Base-by-base conservation (phyloP, 2,329 filamentous ascomycete species). In the Beauveria medogensis region DNA sequence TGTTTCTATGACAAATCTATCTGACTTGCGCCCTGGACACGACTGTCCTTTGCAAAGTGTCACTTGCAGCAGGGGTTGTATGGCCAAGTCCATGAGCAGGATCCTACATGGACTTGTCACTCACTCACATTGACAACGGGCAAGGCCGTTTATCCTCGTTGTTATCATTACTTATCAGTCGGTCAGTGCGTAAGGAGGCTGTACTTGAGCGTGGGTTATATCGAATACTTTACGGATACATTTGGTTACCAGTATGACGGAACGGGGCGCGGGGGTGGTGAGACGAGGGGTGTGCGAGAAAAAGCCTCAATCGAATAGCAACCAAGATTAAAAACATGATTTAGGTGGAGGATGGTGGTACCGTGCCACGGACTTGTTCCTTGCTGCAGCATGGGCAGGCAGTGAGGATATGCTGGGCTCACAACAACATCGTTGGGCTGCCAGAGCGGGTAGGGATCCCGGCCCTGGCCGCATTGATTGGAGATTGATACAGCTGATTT, bases 231-330 rank as follows among this genome's bases (percentile, higher is more conserved):
- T 24, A 24, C 24, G 24, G n/a, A n/a, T 24, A 6, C n/a, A 7
- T 28, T 53, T 30, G 26, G 37, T 53, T 59, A 59, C 57, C 57
- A 59, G 57, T 47, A 59, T 53, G 57, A 59, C 57, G 57, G 57
- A 50, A 59, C 57, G 47, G 56, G 37, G 22, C 47, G 44, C 10
- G 20, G 54, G 26, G 41, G 34, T 22, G 22, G 47, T 30, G 22
- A 46, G 41, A 30, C 14, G 55, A 48, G 24, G 18, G 34, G 12
- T 28, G 34, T 16, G 30, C 16, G 34, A 26, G 18, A 40, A 37
- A 57, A 57, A 57, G 53, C 43, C 53, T 24, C 53, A 46, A 47
- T 56, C 54, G 54, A 46, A 44, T 16, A 55, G 18, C 20, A 30
- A 16, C 34, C 37, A 46, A 20, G 51, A 37, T 54, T 43, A 16